Percentiles rank a stretch among this genome's conserved stretches.
phyloP scores from a whole-genome alignment of 83 land plant genomes.

The Thuja plicata region DNA sequence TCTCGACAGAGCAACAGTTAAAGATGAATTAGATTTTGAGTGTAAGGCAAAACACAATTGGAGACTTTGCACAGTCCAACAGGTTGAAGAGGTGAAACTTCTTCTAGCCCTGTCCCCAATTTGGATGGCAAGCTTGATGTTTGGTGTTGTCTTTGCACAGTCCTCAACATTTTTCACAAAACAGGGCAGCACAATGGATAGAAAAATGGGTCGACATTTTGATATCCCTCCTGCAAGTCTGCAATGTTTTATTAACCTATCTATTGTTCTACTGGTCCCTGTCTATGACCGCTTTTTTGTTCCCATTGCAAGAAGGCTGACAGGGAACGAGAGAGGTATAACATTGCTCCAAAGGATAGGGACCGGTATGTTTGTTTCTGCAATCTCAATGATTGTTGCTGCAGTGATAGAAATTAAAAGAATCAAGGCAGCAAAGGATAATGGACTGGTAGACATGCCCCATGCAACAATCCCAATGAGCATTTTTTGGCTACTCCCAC shows the following conservation, averaged over 20 bases:
- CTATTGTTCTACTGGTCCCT: slow-evolving; percentile 29
- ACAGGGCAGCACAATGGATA: slow-evolving; percentile 50
- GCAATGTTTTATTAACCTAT: background rate
- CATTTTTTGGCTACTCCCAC: slow-evolving; percentile 21
- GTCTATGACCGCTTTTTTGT: slow-evolving; percentile 54
- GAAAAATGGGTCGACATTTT: slow-evolving; percentile 25
- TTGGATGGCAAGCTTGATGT: slow-evolving; percentile 47
- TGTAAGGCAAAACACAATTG: slow-evolving; percentile 18
- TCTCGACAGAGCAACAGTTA: slow-evolving; percentile 43
- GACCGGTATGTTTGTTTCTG: slow-evolving; percentile 36
- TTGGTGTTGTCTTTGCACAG: slow-evolving; percentile 40
- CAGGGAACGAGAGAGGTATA: slow-evolving; percentile 47
- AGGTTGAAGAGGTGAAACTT: slow-evolving; percentile 47
- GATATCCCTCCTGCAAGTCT: background rate
- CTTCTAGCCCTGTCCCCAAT: slow-evolving; percentile 40
- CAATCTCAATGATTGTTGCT: slow-evolving; percentile 42
- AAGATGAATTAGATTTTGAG: slow-evolving; percentile 2
- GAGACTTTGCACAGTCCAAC: slow-evolving; percentile 27
- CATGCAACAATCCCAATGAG: slow-evolving; percentile 33
- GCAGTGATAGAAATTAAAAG: slow-evolving; percentile 26
- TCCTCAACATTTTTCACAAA: slow-evolving; percentile 47
- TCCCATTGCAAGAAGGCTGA: slow-evolving; percentile 31
- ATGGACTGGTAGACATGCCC: slow-evolving; percentile 32
- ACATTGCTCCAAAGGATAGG: slow-evolving; percentile 64
- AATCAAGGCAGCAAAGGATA: slow-evolving; percentile 7